phyloP scores from a whole-genome alignment of 495 filamentous ascomycete genomes.

The Daldinia loculata region DNA sequence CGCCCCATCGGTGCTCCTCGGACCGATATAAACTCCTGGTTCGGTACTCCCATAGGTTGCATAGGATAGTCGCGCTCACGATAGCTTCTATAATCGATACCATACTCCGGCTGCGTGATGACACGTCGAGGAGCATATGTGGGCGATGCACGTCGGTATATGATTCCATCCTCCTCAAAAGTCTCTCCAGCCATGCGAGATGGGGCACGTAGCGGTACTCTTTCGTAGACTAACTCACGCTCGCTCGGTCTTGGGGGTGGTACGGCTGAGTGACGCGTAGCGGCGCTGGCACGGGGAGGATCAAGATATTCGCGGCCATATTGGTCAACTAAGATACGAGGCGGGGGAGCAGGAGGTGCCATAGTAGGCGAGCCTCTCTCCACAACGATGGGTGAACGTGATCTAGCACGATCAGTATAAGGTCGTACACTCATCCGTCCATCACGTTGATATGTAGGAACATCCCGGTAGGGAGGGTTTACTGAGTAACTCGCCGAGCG shows the following conservation, averaged over 20 bases:
- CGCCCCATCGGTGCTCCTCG: slow-evolving; percentile 49
- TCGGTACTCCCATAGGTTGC: slow-evolving; percentile 53
- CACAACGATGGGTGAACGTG: slow-evolving; percentile 63
- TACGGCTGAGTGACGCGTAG: slow-evolving; percentile 55
- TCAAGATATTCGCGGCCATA: slow-evolving; percentile 76
- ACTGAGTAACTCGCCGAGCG: slow-evolving; percentile 70
- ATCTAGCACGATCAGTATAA: slow-evolving; percentile 63
- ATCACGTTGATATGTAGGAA: slow-evolving; percentile 43
- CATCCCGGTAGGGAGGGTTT: slow-evolving; percentile 69
- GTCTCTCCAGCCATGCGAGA: slow-evolving; percentile 61
- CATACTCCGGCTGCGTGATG: slow-evolving; percentile 63
- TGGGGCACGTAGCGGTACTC: slow-evolving; percentile 57
- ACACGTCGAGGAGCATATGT: slow-evolving; percentile 57
- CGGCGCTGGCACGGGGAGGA: slow-evolving; percentile 57
- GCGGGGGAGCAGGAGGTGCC: slow-evolving; percentile 65
- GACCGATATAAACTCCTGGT: slow-evolving; percentile 55
- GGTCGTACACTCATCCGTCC: slow-evolving; percentile 56
- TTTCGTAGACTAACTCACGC: slow-evolving; percentile 57
- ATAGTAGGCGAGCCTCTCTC: slow-evolving; percentile 59
- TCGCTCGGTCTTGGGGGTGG: slow-evolving; percentile 53
- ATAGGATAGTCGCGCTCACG: slow-evolving; percentile 60
- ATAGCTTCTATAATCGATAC: slow-evolving; percentile 57
- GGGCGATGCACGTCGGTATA: slow-evolving; percentile 55
- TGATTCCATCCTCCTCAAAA: slow-evolving; percentile 56
- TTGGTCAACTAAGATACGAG: slow-evolving; percentile 73